Evolutionary conservation across 345 rosid genomes (phyloP), one percentile per base, ranked within the genome.

Genomic region (Bruguiera sexangula): DNA sequence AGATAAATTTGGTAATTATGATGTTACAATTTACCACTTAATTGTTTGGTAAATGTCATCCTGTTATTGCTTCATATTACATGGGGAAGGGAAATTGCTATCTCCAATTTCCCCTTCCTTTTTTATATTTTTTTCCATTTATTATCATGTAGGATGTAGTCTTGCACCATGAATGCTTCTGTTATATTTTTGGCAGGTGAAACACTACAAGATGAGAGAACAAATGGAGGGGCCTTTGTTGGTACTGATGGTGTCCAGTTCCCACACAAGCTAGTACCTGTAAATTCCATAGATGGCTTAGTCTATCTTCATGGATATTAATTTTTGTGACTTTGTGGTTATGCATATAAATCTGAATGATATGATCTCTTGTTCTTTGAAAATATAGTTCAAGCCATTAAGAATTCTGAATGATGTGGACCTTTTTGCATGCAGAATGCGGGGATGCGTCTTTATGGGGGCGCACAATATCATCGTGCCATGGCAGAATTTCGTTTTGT

Each of bases 401-500:
- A 68, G 27, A 43, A 31, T 39, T 52, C 22, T 63, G 6, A 46
- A 61, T 46, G 32, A n/a, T 18, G 8, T 24, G 4, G n/a, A 37
- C 20, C 54, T 63, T 62, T 63, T 37, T 73, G 67, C 59, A 43
- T 66, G 52, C 68, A 91, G 97, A 93, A 93, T 82, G 89, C 97
- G 34, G 96, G 91, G 73, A 93, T 93, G 98, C 96, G 97, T 61
- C 92, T 93, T 60, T 93, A 93, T 81, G 97, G 97, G 2, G 98
- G 98, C 36, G 98, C 98, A 73, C 97, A 91, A 65, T 93, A 91
- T 81, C 97, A 89, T 73, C 91, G 92, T 56, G 96, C 96, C 74
- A 91, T 93, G 98, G 97, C 98, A 66, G 98, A 93, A 76, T 93
- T 91, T 72, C 96, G 97, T 48, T 89, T 93, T 85, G 83, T 93